Percentiles rank a stretch among this genome's conserved stretches.
phyloP scores from a whole-genome alignment of 495 filamentous ascomycete genomes.

The Podospora comata region DNA sequence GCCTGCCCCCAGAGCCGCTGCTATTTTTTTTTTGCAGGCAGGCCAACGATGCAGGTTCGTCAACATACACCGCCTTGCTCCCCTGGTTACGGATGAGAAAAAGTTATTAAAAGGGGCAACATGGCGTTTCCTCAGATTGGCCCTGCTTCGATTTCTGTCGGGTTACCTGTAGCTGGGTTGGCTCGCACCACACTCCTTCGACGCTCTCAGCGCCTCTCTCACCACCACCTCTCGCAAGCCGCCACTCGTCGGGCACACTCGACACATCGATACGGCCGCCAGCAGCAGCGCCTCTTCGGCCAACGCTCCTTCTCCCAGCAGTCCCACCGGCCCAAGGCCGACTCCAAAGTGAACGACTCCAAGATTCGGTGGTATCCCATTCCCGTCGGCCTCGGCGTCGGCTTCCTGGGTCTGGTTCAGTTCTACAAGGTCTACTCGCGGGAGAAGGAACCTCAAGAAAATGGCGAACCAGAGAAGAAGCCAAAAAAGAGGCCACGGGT shows the following conservation, averaged over 20 bases:
- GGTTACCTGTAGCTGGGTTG: slow-evolving; percentile 21
- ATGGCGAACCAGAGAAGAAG: slow-evolving; percentile 35
- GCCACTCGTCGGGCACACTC: slow-evolving; percentile 16
- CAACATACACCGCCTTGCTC: slow-evolving; percentile 9
- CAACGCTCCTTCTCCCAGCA: slow-evolving; percentile 33
- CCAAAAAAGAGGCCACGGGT: slow-evolving; percentile 68
- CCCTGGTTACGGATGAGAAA: slow-evolving; percentile 9
- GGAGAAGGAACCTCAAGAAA: slow-evolving; percentile 53
- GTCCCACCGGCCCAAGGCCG: slow-evolving; percentile 41
- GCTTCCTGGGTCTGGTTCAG: slow-evolving; percentile 77
- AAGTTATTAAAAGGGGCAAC: slow-evolving; percentile 14
- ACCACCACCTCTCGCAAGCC: slow-evolving; percentile 13
- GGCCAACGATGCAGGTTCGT: slow-evolving; percentile 27
- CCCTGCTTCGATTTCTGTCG: slow-evolving; percentile 22
- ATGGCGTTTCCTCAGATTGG: slow-evolving; percentile 30
- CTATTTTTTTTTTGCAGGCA: slow-evolving; percentile 8
- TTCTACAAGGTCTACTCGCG: slow-evolving; percentile 71
- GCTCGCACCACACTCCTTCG: slow-evolving; percentile 23
- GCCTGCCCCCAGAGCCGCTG: slow-evolving; percentile 7
- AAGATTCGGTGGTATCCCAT: slow-evolving; percentile 96
- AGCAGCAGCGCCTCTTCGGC: slow-evolving; percentile 10
- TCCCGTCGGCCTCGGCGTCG: slow-evolving; percentile 84
- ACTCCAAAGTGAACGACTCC: slow-evolving; percentile 55
- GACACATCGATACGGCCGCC: slow-evolving; percentile 1
- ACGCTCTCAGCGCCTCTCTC: slow-evolving; percentile 11